A percentile compares a stretch with the other conserved stretches of the same genome.
These are phyloP conservation scores for Fagus crenata DNA, from an alignment of 306 rosid species.

Conservation along the genomic window DNA sequence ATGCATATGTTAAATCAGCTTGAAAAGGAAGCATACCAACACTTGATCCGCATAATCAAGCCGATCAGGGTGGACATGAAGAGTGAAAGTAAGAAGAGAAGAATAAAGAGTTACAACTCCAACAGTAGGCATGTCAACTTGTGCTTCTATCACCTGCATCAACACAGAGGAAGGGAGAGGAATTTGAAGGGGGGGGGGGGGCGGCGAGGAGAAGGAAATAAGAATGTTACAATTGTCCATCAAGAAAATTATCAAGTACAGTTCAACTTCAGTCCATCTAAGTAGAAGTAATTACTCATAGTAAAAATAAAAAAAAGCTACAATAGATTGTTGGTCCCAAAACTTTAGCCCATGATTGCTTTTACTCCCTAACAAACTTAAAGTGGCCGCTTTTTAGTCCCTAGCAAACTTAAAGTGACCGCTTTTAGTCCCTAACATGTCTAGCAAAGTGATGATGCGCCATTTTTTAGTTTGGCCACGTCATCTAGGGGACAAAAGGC, in stretches of 20 bases:
- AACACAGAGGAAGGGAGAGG: neutral
- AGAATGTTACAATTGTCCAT: neutral
- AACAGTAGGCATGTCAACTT: slow-evolving; percentile 77
- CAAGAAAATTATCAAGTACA: neutral
- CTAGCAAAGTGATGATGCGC: no score
- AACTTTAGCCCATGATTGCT: no score
- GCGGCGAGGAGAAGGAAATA: neutral
- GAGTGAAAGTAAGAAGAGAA: slow-evolving; percentile 91
- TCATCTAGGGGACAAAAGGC: no score
- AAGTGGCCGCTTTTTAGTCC: no score
- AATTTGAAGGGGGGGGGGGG: no score
- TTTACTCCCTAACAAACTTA: no score
- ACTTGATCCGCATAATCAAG: slow-evolving; percentile 98
- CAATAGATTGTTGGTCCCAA: no score
- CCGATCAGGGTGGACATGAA: slow-evolving; percentile 97
- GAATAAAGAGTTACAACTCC: slow-evolving; percentile 92
- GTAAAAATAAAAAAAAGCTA: neutral
- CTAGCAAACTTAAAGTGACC: no score
- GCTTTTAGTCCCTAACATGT: no score
- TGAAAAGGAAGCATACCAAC: slow-evolving; percentile 61
- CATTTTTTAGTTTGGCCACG: no score
- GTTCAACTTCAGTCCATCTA: neutral
- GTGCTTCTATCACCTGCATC: slow-evolving; percentile 94
- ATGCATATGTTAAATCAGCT: slow-evolving; percentile 22
- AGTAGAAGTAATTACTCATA: neutral